Base-by-base conservation (phyloP, 768 basidiomycete genomes). In the Mycena vitilis region DNA sequence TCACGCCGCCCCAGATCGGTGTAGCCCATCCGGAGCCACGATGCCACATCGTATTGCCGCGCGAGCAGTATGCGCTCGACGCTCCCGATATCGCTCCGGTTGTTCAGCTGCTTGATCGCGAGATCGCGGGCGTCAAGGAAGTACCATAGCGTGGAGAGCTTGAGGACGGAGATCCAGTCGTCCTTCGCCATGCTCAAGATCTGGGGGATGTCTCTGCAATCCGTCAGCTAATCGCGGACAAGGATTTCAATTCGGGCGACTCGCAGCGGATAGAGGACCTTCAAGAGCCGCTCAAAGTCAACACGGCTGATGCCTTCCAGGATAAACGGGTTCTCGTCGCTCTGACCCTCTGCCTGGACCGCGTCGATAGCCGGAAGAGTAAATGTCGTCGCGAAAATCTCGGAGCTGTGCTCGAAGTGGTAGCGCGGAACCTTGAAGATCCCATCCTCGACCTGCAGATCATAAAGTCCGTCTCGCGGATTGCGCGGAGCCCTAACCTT, bases 381-480 rank as follows among this genome's bases (percentile, higher is more conserved):
- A 62, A 82, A 81, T 72, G 81, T 76, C 5, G 75, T 65, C 5
- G 67, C 66, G 71, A 84, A 82, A 0, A 82, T 73, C 9, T 75
- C 74, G 0, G 82, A 83, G 51, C 77, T 74, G 20, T 75, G 70
- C 44, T 74, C 69, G 37, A 85, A 78, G 25, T 78, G 73, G 16
- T 75, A 71, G 16, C 76, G 74, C 10, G 81, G 83, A 2, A 84
- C 72, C 61, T 80, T 80, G 75, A 82, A 84, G n/a, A 81, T 63
- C 18, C 70, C 70, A 52, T 77, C 74, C 55, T 84, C 84, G 44
- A 81, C 82, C 82, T 83, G 15, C 7, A 8, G 40, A 11, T 6
- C 18, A 13, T 9, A 8, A 25, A 11, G 16, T 47, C 23, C 54
- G 13, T 42, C 16, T 4, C 48, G 52, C 18, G 36, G 34, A 44